Percentiles rank a stretch among this genome's conserved stretches.
Evolutionary conservation across 306 rosid genomes (phyloP).

Genomic region (Mucuna pruriens): DNA sequence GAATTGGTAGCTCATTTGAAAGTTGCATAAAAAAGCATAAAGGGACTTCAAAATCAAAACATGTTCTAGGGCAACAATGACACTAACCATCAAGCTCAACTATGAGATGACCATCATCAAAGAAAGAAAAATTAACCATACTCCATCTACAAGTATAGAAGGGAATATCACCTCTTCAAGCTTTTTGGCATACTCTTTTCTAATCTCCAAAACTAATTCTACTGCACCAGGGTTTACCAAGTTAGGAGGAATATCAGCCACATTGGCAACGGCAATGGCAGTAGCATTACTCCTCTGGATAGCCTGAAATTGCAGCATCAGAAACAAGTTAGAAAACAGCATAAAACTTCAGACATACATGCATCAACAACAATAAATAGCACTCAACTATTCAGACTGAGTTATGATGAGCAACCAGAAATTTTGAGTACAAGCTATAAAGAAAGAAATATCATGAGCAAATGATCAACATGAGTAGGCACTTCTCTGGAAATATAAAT

Average conservation of each 20-base stretch:
- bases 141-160: conserved; percentile 31
- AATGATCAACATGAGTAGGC: neutral
- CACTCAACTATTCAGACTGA: neutral
- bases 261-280: conserved; percentile 43
- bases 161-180: conserved; percentile 75
- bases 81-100: conserved; percentile 15
- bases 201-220: conserved; percentile 77
- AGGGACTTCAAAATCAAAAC: neutral
- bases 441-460: conserved; percentile 2
- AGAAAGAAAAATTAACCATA: neutral
- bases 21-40: conserved; percentile 7
- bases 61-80: conserved; percentile 12
- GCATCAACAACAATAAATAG: conserved; percentile 5
- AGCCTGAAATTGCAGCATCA: conserved; percentile 56
- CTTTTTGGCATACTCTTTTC: conserved; percentile 81
- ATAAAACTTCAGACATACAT: neutral
- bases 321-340: conserved; percentile 24
- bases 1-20: neutral
- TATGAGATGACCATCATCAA: conserved; percentile 8
- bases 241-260: conserved; percentile 75
- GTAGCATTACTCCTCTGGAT: conserved; percentile 60
- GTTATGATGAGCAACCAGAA: conserved; percentile 1
- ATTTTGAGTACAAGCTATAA: conserved; percentile 2
- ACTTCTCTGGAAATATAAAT: neutral
- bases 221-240: conserved; percentile 75